Percentiles rank a stretch among this genome's conserved stretches.
phyloP scores from a whole-genome alignment of 441 rosid species.

The Croton setiger region DNA sequence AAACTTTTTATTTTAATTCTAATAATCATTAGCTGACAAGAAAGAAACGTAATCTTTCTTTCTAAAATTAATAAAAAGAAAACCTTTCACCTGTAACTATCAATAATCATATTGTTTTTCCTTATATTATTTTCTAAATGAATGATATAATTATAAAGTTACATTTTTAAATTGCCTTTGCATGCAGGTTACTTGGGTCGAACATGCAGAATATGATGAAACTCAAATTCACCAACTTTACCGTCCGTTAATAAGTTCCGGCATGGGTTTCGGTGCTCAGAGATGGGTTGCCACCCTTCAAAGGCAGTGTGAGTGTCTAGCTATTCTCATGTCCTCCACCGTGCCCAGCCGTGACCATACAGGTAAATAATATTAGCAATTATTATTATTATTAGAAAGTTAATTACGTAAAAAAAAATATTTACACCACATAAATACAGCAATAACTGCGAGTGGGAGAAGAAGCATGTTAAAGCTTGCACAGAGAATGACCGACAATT shows the following conservation, averaged over 20 bases:
- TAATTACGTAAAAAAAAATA: too few relatives aligned
- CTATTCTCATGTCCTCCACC: constrained; percentile 68
- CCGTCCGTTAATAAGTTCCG: constrained; percentile 54
- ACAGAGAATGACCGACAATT: constrained; percentile 81
- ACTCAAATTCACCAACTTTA: constrained; percentile 60
- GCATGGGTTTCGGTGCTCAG: constrained; percentile 87
- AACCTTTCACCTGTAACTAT: neutral
- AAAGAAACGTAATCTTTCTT: neutral
- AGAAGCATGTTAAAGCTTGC: constrained; percentile 91
- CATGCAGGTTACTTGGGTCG: constrained; percentile 92
- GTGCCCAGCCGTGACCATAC: constrained; percentile 42
- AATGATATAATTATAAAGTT: too few relatives aligned
- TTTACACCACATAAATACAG: constrained; percentile 22
- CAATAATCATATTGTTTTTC: neutral
- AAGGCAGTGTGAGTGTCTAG: constrained; percentile 82
- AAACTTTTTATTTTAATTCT: neutral
- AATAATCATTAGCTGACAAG: constrained; percentile 11
- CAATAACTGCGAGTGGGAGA: constrained; percentile 64
- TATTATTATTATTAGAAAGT: too few relatives aligned
- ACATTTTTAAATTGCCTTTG: neutral
- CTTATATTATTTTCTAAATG: too few relatives aligned
- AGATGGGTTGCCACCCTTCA: constrained; percentile 96
- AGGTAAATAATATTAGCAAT: too few relatives aligned
- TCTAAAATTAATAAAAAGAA: neutral
- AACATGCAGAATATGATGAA: constrained; percentile 79